Evolutionary conservation across 202 grass and related monocot species (phyloP), one percentile per base, ranked within the genome.

Genomic region (Carex arenaria): DNA sequence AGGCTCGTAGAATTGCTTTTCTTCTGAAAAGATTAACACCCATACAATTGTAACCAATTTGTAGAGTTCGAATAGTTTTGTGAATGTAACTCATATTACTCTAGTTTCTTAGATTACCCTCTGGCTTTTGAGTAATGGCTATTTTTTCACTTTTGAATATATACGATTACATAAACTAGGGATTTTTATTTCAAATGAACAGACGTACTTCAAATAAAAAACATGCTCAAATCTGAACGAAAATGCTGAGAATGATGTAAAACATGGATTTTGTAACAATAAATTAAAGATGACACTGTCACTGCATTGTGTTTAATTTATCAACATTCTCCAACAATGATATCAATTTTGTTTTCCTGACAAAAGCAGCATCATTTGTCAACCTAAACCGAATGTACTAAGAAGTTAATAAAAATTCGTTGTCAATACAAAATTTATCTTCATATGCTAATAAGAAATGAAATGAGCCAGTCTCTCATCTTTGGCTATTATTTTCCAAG

Each of bases 1-100:
- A 12, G 52, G 52, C 52, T 12, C 15, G 57, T 53, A 57, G 26
- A 62, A 77, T 36, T 22, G 26, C 10, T 28, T 30, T 77, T 77
- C 73, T 77, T 59, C 9, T 23, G 30, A 8, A 55, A 76, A 28
- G 14, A 18, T 77, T 77, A 57, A 59, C 52, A 77, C 28, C 14
- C 28, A 57, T 28, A 77, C 15, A 77, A 57, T 34, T 77, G 15
- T 59, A 57, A 77, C 49, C 5, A 53, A 75, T 32, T 30, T 75
- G 72, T 77, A 77, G 73, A 57, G 52, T 77, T 77, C 8, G 15
- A 57, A 31, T 28, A 57, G 52, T 75, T 57, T 59, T 77, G 53
- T 59, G 28, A 17, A 77, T 57, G 73, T 19, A 56, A 36, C 52
- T 55, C 52, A 43, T 55, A 4, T 36, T 34, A 36, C 34, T 40